These are phyloP conservation scores for Saccharum spontaneum DNA, from an alignment of 176 grass and related monocot genomes.

Conservation along the genomic window DNA sequence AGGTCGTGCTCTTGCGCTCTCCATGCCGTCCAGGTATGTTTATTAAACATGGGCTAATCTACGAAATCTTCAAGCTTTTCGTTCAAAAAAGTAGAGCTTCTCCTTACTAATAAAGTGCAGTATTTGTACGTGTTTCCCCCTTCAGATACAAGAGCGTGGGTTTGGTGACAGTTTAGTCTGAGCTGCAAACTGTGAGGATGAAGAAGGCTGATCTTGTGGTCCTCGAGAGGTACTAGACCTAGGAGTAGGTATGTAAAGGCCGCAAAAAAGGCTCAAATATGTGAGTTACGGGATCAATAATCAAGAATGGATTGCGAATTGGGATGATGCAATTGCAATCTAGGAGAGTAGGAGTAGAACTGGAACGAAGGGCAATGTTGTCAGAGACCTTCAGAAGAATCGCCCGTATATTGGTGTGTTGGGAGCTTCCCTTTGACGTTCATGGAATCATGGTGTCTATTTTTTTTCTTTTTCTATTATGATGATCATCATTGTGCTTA, in stretches of 20 bases:
- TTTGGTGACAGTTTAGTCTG: constrained; percentile 70
- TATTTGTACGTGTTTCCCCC: background rate
- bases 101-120: no score
- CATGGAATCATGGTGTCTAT: background rate
- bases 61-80: background rate
- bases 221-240: no score
- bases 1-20: constrained; percentile 50
- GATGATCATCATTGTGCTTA: background rate
- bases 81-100: background rate
- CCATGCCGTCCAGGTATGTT: constrained; percentile 67
- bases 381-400: background rate
- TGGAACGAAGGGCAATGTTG: constrained; percentile 18
- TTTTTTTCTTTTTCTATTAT: background rate
- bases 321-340: background rate
- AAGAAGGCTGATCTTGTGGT: constrained; percentile 7
- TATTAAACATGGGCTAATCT: background rate
- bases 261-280: no score
- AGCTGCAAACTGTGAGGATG: constrained; percentile 36
- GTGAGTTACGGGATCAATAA: background rate
- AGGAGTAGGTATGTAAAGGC: no score
- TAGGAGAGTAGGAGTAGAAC: background rate
- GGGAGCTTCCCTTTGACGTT: background rate
- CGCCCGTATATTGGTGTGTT: background rate
- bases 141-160: constrained; percentile 76
- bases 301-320: background rate